phyloP scores from a whole-genome alignment of 768 basidiomycete species.

The Aureoboletus auriporus region DNA sequence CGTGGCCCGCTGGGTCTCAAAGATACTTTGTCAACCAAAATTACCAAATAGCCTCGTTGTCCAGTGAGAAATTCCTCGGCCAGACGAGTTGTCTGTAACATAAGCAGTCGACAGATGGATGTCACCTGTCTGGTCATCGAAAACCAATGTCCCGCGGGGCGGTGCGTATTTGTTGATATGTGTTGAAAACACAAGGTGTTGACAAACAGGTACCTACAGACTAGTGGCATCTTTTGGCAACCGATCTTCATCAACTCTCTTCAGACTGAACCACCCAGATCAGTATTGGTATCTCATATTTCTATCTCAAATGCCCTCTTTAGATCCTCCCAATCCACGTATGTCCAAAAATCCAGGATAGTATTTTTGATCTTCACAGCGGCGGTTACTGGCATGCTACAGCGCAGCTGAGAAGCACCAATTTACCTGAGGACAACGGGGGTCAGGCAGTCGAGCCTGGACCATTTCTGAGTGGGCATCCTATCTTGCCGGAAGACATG shows the following conservation, averaged over 20 bases:
- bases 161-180: too few species aligned
- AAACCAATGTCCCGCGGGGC: too few species aligned
- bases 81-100: too few species aligned
- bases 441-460: conserved; percentile 3
- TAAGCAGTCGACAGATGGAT: too few species aligned
- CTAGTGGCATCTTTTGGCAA: too few species aligned
- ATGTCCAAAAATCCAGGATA: neutral
- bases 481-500: conserved; percentile 29
- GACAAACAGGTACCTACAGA: too few species aligned
- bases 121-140: too few species aligned
- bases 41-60: too few species aligned
- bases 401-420: conserved; percentile 26
- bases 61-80: too few species aligned
- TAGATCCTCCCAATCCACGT: conserved; percentile 26
- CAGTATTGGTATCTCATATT: neutral
- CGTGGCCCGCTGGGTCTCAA: too few species aligned
- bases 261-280: neutral
- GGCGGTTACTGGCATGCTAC: neutral
- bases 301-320: conserved; percentile 6
- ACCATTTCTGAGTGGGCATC: conserved; percentile 25
- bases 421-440: conserved; percentile 18
- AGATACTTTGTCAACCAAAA: too few species aligned
- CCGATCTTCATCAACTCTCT: neutral
- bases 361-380: neutral
- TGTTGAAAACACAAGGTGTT: too few species aligned